These are phyloP conservation scores for Theobroma grandiflorum DNA, from an alignment of 441 rosid species.

Conservation along the genomic window DNA sequence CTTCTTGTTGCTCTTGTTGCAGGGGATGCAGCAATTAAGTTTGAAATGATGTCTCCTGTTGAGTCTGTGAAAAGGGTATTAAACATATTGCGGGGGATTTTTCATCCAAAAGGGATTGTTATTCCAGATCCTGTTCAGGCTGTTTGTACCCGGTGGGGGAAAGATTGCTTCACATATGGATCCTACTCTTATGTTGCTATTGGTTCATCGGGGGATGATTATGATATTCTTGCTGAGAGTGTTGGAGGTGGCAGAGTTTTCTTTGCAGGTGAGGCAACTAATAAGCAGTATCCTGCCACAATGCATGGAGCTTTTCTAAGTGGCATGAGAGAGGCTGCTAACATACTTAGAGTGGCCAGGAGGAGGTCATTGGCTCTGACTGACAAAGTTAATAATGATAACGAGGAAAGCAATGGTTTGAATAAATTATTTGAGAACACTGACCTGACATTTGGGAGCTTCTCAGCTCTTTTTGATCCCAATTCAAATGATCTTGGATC, in stretches of 20 bases:
- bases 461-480: conserved; percentile 61
- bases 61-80: conserved; percentile 82
- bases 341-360: conserved; percentile 72
- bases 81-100: conserved; percentile 76
- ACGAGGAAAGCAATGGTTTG: conserved; percentile 38
- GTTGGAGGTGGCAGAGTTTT: conserved; percentile 91
- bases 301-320: conserved; percentile 98
- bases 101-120: conserved; percentile 86
- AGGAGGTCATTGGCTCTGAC: conserved; percentile 51
- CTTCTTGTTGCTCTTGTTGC: conserved; percentile 93
- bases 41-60: conserved; percentile 81
- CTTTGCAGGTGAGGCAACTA: conserved; percentile 97
- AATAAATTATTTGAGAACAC: conserved; percentile 53
- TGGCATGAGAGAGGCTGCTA: conserved; percentile 97
- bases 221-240: conserved; percentile 88
- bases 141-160: conserved; percentile 94
- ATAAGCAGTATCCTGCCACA: conserved; percentile 93
- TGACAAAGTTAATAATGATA: conserved; percentile 35
- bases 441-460: conserved; percentile 57
- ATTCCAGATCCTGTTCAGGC: conserved; percentile 96
- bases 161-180: conserved; percentile 78
- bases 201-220: conserved; percentile 97
- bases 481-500: conserved; percentile 55
- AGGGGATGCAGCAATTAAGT: conserved; percentile 81
- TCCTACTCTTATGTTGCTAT: conserved; percentile 87